Evolutionary conservation across 179 eudicot genomes (phyloP), one percentile per base, ranked within the genome.

Genomic region (Camellia oleifera): DNA sequence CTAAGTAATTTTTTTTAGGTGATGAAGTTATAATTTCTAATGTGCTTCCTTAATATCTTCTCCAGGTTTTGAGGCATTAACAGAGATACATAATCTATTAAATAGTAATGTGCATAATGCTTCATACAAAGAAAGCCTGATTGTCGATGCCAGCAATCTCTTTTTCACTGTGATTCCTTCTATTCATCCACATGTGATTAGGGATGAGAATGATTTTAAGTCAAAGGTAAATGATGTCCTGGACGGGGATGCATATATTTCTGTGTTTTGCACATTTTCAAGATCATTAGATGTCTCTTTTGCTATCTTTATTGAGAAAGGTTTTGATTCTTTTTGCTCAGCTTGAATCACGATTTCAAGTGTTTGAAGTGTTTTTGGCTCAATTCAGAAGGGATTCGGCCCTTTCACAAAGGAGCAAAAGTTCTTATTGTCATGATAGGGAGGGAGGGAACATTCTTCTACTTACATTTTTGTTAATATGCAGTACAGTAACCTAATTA

Each of bases 91-190:
- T 81, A 92, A 95, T 83, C 80, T 97, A 74, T 71, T 97, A 73
- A 90, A 70, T 72, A 84, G 84, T 81, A 72, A 78, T 71, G 83
- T 32, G 67, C 84, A 87, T 80, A 83, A 85, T 82, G 86, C 91
- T 69, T 75, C 95, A 67, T 81, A 88, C 69, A 91, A 84, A 83
- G 97, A 93, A 85, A 92, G 89, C 85, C 84, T 88, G 82, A 86
- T 97, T 72, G 86, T 97, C 86, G 99, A 94, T 89, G 99, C 98
- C 56, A 97, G 99, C 89, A 97, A 97, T 82, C 91, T 90, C 12
- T 97, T 97, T 84, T 97, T 97, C 85, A 97, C 99, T 45, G 83
- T 95, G 80, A 97, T 97, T 85, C 99, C 99, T 77, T 97, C 99
- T 68, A 87, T 92, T 69, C 95, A 97, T 88, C 99, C 99, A 48